These are phyloP conservation scores for Fragaria nilgerrensis DNA, from an alignment of 306 rosid species.

Conservation along the genomic window DNA sequence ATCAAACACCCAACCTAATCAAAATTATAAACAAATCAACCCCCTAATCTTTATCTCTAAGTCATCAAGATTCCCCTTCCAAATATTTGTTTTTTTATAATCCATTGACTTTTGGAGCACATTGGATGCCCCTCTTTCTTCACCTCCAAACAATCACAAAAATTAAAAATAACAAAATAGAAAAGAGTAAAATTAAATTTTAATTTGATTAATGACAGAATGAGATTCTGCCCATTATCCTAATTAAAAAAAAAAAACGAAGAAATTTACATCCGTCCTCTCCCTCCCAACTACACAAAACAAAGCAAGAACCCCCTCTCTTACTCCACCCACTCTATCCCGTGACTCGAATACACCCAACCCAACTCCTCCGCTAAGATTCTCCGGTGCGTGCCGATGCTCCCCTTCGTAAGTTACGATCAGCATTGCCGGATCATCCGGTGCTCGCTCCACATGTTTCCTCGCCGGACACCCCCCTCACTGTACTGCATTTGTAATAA, in stretches of 20 bases:
- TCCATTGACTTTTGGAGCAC: background rate
- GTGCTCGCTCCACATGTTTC: slow-evolving; percentile 86
- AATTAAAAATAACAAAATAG: background rate
- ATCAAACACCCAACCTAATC: background rate
- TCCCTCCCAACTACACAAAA: background rate
- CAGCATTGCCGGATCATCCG: slow-evolving; percentile 76
- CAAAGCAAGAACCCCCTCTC: background rate
- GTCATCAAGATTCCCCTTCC: background rate
- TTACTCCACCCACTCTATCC: slow-evolving; percentile 6
- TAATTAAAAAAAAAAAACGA: background rate
- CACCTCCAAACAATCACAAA: background rate
- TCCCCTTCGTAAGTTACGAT: slow-evolving; percentile 90
- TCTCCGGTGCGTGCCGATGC: slow-evolving; percentile 74
- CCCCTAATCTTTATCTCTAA: background rate
- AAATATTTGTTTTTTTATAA: background rate
- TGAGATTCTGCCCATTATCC: background rate
- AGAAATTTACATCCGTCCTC: background rate
- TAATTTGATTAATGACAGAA: background rate
- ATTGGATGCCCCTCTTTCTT: background rate
- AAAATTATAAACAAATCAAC: background rate
- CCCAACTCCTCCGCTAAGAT: slow-evolving; percentile 34
- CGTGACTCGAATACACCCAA: slow-evolving; percentile 59
- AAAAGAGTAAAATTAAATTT: background rate
- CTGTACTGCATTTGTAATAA: slow-evolving; percentile 75
- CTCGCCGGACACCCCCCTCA: slow-evolving; percentile 87